These are phyloP conservation scores for Ganoderma meredithae DNA, from an alignment of 1,284 basidiomycete genomes.

Conservation along the genomic window DNA sequence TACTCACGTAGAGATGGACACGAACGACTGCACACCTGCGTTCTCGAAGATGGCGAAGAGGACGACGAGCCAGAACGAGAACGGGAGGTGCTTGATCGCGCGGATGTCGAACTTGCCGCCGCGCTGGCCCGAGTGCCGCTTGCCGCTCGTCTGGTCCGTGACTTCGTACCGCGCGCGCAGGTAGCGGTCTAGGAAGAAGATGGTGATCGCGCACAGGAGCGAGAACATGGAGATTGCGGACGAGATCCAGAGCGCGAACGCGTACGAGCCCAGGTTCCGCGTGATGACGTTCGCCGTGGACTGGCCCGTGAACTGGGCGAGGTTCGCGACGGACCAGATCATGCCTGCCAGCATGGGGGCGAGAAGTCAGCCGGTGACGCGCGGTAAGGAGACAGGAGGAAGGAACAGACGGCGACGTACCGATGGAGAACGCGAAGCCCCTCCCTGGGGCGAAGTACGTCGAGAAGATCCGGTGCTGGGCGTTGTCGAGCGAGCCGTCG, in stretches of 20 bases:
- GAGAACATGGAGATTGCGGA: slow-evolving; percentile 50
- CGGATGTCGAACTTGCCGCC: slow-evolving; percentile 45
- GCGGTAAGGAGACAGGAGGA: slow-evolving; percentile 8
- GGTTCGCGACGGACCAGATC: slow-evolving; percentile 50
- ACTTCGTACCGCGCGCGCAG: slow-evolving; percentile 47
- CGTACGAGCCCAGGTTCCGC: slow-evolving; percentile 48
- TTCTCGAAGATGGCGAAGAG: slow-evolving; percentile 53
- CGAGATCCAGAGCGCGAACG: slow-evolving; percentile 54
- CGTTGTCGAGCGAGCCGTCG: slow-evolving; percentile 54
- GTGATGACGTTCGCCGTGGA: slow-evolving; percentile 49
- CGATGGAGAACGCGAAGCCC: slow-evolving; percentile 52
- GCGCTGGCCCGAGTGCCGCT: slow-evolving; percentile 40
- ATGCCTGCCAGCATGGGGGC: slow-evolving; percentile 24
- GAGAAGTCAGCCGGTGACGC: background rate
- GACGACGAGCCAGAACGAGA: slow-evolving; percentile 54
- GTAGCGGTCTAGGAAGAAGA: slow-evolving; percentile 50
- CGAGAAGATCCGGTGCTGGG: slow-evolving; percentile 54
- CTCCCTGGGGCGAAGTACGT: slow-evolving; percentile 54
- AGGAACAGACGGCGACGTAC: slow-evolving; percentile 30
- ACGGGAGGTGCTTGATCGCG: slow-evolving; percentile 46
- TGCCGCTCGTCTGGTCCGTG: slow-evolving; percentile 49
- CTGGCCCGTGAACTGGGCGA: slow-evolving; percentile 53
- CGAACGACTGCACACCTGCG: slow-evolving; percentile 54
- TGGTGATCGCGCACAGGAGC: slow-evolving; percentile 46
- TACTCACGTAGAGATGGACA: slow-evolving; percentile 53